Base-by-base conservation (phyloP, 2,329 filamentous ascomycete species). In the Monascus ruber region DNA sequence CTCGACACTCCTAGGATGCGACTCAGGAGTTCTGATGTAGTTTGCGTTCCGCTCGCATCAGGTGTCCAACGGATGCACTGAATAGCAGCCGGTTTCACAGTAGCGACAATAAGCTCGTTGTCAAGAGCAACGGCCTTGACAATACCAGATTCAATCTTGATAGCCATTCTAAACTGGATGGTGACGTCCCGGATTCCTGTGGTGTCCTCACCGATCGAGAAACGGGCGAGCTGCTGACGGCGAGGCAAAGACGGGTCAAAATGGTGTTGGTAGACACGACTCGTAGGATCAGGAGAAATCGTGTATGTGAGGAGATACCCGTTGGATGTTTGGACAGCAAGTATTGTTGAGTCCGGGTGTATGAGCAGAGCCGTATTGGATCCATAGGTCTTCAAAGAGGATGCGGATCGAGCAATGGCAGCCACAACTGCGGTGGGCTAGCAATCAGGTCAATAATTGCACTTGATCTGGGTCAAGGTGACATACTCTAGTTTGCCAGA, bases 21-120 rank as follows among this genome's bases (percentile, higher is more conserved):
- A 53, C 81, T 88, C 44, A 96, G 68, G 5, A 96, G 72, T 62
- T 96, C 88, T 1, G 91, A 95, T 49, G 79, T 87, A 2, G 88
- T 95, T 62, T 96, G 89, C 44, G 76, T 82, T 17, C 85, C 84
- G 28, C 73, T 76, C 47, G 74, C 81, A 57, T 94, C 88, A 1
- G 88, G 84, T 0, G 82, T 83, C 91, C 91, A 98, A 42, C 84
- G 79, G 50, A 98, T 96, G 63, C 88, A 95, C 62, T 98, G 91
- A 10, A 96, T 79, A n/a, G 91, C 89, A 0, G 88, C 81, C 3
- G 91, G 91, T 55, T 91, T 94, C 41, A 78, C 73, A 0, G 91
- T 98, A 4, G 91, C 85, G 38, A 98, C 88, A 24, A 96, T 73
- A 32, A 98, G 70, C 60, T 96, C 91, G 40, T 94, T 85, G 48